phyloP scores from a whole-genome alignment of 257 asterid genomes.

The Solanum phureja region DNA sequence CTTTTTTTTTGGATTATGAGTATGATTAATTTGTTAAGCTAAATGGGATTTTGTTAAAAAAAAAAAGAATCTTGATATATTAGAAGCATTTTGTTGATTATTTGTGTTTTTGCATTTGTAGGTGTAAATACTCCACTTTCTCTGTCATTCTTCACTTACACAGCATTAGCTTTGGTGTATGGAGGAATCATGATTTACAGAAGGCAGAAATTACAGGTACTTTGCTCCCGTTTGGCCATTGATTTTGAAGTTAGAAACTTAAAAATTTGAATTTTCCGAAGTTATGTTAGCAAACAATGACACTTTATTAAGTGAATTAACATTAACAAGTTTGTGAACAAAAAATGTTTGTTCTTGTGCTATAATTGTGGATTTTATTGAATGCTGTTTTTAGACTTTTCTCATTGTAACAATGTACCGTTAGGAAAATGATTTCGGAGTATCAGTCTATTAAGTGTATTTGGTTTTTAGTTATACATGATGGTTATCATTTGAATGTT shows the following conservation, averaged over 20 bases:
- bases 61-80: not conserved
- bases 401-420: not conserved
- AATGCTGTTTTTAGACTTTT: not conserved
- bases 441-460: not conserved
- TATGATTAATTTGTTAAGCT: slow-evolving; percentile 1
- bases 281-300: not conserved
- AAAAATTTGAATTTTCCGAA: not conserved
- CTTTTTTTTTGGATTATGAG: not conserved
- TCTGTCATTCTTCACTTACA: slow-evolving; percentile 45
- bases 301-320: not conserved
- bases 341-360: not conserved
- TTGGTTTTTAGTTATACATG: not conserved
- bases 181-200: slow-evolving; percentile 52
- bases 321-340: not conserved
- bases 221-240: not conserved
- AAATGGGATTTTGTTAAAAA: too few species aligned
- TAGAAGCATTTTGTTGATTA: not conserved
- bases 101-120: not conserved
- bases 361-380: not conserved
- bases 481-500: not conserved
- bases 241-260: not conserved
- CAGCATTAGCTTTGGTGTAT: slow-evolving; percentile 42
- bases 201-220: slow-evolving; percentile 49
- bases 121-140: slow-evolving; percentile 70
- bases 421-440: not conserved